A percentile compares a stretch with the other conserved stretches of the same genome.
Conservation (phyloP, 106 monocot species). For the Apostasia ramifera region DNA sequence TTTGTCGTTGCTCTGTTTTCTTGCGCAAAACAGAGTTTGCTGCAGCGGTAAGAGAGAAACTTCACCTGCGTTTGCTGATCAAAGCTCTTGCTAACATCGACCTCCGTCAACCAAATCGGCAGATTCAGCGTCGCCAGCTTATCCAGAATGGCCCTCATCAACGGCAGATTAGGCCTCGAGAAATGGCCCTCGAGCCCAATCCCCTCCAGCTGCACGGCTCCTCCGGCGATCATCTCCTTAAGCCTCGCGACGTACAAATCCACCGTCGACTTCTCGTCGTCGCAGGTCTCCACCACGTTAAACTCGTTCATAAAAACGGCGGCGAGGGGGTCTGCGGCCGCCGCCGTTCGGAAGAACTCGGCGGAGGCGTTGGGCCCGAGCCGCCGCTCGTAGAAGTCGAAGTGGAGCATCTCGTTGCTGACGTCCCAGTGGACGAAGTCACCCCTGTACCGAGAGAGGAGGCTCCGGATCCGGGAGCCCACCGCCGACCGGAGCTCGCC, state of each 20-base stretch:
- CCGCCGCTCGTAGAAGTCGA: constrained; percentile 79
- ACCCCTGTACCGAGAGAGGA: constrained; percentile 70
- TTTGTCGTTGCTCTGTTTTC: too few species aligned
- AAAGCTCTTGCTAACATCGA: constrained; percentile 67
- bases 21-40: too few species aligned
- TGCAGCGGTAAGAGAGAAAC: neutral
- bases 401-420: constrained; percentile 97
- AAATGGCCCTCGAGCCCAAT: constrained; percentile 92
- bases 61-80: constrained; percentile 58
- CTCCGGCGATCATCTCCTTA: constrained; percentile 41
- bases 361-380: constrained; percentile 56
- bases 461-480: constrained; percentile 49
- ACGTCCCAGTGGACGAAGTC: constrained; percentile 99
- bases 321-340: constrained; percentile 60
- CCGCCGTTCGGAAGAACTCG: constrained; percentile 65
- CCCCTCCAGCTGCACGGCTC: constrained; percentile 49
- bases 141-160: constrained; percentile 79
- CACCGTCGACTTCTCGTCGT: constrained; percentile 58
- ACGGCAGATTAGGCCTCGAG: constrained; percentile 54
- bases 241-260: constrained; percentile 60
- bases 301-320: constrained; percentile 95
- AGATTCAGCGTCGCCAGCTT: constrained; percentile 65
- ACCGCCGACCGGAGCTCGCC: constrained; percentile 56
- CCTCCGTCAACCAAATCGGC: constrained; percentile 94
- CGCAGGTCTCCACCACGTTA: constrained; percentile 92